Evolutionary conservation across 2,329 filamentous ascomycete species (phyloP), one percentile per base, ranked within the genome.

Genomic region (Aspergillus versicolor): DNA sequence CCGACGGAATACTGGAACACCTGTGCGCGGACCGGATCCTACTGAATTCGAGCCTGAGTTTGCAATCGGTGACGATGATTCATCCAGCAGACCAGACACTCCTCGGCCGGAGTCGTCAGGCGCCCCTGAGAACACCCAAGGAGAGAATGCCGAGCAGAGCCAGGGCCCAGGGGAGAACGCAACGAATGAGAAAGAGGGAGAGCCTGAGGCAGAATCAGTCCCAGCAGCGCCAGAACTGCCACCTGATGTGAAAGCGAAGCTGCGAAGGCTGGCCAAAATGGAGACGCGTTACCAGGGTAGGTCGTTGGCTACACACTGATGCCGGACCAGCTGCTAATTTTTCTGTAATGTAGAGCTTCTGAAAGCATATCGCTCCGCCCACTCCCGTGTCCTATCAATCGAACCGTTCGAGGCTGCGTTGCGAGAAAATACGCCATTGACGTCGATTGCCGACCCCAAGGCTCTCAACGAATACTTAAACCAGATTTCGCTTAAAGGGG

Each of bases 321-420:
- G 5, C 15, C 15, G n/a, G 11, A 4, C 11, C 3, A 3, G 5
- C 21, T 22, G 24, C 53, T 61, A 52, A 61, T 9, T 6, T 30
- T 8, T 34, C 27, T 5, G 2, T 38, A 22, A 11, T 24, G n/a
- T 63, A 91, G 93, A 97, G 68, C 81, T 99, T 1, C 81, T 97
- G 49, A 88, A 91, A 56, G 96, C 93, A 8, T 99, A 99, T 75
- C 86, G 92, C 60, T 88, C 92, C 63, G 94, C 94, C 17, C 93
- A 99, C 77, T 86, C 90, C 56, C 87, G 92, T 51, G 91, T 92
- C 42, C 86, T 89, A 12, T 86, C 89, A 3, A 95, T 97, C 67
- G 94, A 97, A 69, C 89, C 91, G 0, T 99, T 99, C 72, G 94
- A 99, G 76, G 88, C 90, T 54, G 88, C 89, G 0, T 81, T 99